Base-by-base conservation (phyloP, 2,329 filamentous ascomycete genomes). In the Rutstroemia sp. region DNA sequence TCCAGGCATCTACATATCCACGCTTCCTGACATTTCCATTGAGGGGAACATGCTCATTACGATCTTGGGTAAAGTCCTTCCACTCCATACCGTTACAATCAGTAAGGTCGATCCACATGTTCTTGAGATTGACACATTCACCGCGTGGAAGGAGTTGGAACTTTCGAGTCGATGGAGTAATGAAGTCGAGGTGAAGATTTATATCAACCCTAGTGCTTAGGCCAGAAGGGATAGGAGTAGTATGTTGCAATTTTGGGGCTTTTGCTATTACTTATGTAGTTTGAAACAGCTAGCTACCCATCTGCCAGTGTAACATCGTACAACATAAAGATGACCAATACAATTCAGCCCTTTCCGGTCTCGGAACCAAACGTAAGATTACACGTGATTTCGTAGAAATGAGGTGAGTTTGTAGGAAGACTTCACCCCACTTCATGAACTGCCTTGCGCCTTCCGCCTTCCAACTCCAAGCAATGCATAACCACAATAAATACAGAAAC, bases 91-190 rank as follows among this genome's bases (percentile, higher is more conserved):
- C 0, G 87, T 94, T 1, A 75, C 72, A 30, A 73, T 85, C 48
- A 82, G 77, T 51, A 70, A 73, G 34, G 65, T 67, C n/a, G 73
- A 82, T 57, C 64, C 70, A 0, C 75, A 77, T 57, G 80, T 97
- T 7, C 71, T 97, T 34, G 84, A 89, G 62, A 80, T 97, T 55
- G 89, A 97, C 73, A 71, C 89, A 12, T 79, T 83, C 62, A 76
- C 73, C 30, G 92, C 92, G 0, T 97, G 91, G 91, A 79, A 80
- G 47, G 82, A 88, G 64, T 78, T 91, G 75, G 80, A 78, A 0
- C 75, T 94, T 55, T 73, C 83, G 57, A 78, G 81, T 39, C 83
- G 86, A 7, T 95, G 88, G 86, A 86, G 83, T 61, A 95, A 96
- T 68, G 88, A 95, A 69, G 79, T 91, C 39, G 77, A 81, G 59